phyloP scores from a whole-genome alignment of 495 filamentous ascomycete species.

The Extremus antarcticus region DNA sequence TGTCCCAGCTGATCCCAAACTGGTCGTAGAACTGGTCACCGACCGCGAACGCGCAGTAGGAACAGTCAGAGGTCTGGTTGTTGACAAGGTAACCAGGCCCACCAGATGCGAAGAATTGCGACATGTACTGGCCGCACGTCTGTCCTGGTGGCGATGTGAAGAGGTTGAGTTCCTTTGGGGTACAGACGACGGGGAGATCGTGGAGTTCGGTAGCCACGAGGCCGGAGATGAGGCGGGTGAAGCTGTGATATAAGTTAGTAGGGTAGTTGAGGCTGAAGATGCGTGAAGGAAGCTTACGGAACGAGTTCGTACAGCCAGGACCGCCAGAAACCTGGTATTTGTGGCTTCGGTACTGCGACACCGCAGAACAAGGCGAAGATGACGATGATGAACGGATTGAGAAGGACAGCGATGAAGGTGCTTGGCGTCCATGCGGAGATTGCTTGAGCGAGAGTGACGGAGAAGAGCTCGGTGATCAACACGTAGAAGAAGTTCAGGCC shows the following conservation, averaged over 20 bases:
- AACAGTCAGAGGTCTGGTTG: conserved; percentile 50
- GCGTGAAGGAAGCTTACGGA: conserved; percentile 41
- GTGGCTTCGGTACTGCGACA: conserved; percentile 62
- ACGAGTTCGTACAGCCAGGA: conserved; percentile 73
- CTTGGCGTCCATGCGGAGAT: conserved; percentile 59
- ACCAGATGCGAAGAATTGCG: conserved; percentile 49
- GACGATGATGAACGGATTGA: conserved; percentile 70
- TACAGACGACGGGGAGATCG: conserved; percentile 49
- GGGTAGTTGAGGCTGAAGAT: background rate
- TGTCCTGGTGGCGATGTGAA: conserved; percentile 51
- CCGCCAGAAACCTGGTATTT: conserved; percentile 69
- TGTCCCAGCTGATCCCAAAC: conserved; percentile 50
- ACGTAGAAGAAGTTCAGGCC: conserved; percentile 80
- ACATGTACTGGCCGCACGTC: conserved; percentile 65
- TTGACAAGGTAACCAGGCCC: conserved; percentile 61
- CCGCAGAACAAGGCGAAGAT: conserved; percentile 77
- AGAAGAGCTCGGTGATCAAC: conserved; percentile 64
- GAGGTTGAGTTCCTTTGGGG: conserved; percentile 42
- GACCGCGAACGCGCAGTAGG: conserved; percentile 67
- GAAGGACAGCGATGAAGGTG: conserved; percentile 57
- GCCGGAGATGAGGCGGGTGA: conserved; percentile 70
- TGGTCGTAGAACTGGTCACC: conserved; percentile 68
- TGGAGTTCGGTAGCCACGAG: conserved; percentile 69
- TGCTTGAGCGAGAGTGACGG: conserved; percentile 60
- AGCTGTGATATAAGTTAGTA: conserved; percentile 22